Evolutionary conservation across 768 basidiomycete species (phyloP).

Genomic region (Brasilioporus rufonigricans): DNA sequence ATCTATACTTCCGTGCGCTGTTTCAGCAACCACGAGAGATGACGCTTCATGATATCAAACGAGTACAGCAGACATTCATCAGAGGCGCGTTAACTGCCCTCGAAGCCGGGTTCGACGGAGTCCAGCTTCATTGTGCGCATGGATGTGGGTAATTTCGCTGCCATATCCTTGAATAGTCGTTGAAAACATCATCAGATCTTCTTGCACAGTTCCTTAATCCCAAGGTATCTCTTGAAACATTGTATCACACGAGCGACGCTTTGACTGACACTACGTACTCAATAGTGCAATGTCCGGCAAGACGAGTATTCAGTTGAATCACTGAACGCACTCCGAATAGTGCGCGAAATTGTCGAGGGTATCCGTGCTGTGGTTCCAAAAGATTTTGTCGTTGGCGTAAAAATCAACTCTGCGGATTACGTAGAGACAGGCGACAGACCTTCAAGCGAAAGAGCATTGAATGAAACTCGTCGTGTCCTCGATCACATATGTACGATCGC

Average conservation of each 20-base stretch:
- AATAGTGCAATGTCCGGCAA: slow-evolving; percentile 49
- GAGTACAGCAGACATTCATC: slow-evolving; percentile 61
- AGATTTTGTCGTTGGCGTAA: slow-evolving; percentile 73
- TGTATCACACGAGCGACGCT: slow-evolving; percentile 13
- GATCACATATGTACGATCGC: slow-evolving; percentile 61
- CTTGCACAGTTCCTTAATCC: slow-evolving; percentile 76
- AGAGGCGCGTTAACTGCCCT: slow-evolving; percentile 63
- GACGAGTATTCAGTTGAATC: slow-evolving; percentile 56
- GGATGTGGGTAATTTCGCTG: slow-evolving; percentile 58
- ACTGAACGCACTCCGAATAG: slow-evolving; percentile 50
- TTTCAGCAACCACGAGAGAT: slow-evolving; percentile 67
- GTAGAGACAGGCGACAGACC: slow-evolving; percentile 32
- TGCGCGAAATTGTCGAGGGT: slow-evolving; percentile 50
- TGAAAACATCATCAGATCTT: slow-evolving; percentile 49
- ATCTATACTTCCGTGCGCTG: slow-evolving; percentile 37
- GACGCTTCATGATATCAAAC: slow-evolving; percentile 56
- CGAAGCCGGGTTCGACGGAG: slow-evolving; percentile 77
- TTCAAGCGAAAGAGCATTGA: slow-evolving; percentile 31
- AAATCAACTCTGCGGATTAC: slow-evolving; percentile 81
- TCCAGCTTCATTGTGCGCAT: slow-evolving; percentile 83
- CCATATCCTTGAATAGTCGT: background rate
- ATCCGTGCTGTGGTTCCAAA: slow-evolving; percentile 55
- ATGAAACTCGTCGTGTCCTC: slow-evolving; percentile 43
- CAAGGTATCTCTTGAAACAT: slow-evolving; percentile 43
- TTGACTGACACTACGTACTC: background rate